Evolutionary conservation across 139 green algal genomes (phyloP), one percentile per base, ranked within the genome.

Genomic region (Chlamydomonas applanata): DNA sequence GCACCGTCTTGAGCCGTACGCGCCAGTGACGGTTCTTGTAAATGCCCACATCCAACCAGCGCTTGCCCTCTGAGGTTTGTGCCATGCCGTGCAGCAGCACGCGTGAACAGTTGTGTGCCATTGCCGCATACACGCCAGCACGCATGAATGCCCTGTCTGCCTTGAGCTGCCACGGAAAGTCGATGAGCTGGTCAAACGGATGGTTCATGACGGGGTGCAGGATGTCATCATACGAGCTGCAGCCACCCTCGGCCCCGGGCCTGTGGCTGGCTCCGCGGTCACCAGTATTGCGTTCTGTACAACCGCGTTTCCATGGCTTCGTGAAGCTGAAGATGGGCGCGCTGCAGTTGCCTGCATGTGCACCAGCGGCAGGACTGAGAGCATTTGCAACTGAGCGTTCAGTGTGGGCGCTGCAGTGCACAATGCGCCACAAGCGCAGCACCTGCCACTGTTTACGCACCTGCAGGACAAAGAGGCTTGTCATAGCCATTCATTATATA

Each of bases 401-500:
- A 49, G 40, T 11, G 7, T 49, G 40, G 7, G 40, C 40, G 40
- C 40, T 7, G 40, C 11, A 11, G 40, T 49, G 40, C 40, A 11
- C 40, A 11, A 19, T 49, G 40, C 7, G 40, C n/a, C n/a, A n/a
- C n/a, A n/a, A n/a, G n/a, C n/a, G n/a, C n/a, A n/a, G n/a, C n/a
- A n/a, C n/a, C n/a, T n/a, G n/a, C n/a, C n/a, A n/a, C n/a, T n/a
- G n/a, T n/a, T n/a, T n/a, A 85, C 29, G 64, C 75, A 53, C 67
- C 65, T 5, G 32, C 27, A 29, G 71, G 45, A 72, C 80, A 85
- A 34, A 85, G 60, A n/a, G 80, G 71, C 80, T 85, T 85, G 75
- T 85, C 80, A 52, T 85, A 85, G n/a, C 36, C 80, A 36, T 85
- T 85, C 80, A 85, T 85, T 22, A 85, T 75, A 49, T 78, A 85